Evolutionary conservation across 2,329 filamentous ascomycete species (phyloP).

Genomic region (Penicillium sclerotiorum): DNA sequence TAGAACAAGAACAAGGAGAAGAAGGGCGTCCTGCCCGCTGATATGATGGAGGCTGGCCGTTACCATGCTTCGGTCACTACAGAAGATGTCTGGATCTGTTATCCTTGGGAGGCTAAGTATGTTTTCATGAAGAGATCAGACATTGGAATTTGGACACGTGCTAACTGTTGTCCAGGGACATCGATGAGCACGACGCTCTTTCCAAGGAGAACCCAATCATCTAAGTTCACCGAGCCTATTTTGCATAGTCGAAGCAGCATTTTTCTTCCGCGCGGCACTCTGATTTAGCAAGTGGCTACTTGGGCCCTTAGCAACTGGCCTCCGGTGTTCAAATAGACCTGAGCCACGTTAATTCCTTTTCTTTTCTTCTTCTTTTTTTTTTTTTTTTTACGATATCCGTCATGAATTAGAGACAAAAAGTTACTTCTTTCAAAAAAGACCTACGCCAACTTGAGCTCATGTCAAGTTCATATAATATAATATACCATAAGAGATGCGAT

Average conservation of each 20-base stretch:
- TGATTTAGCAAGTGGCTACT: conserved; percentile 14
- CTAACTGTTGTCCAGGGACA: conserved; percentile 61
- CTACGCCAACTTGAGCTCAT: background rate
- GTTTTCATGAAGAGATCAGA: conserved; percentile 29
- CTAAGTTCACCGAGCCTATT: conserved; percentile 20
- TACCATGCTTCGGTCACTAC: conserved; percentile 89
- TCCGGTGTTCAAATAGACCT: conserved; percentile 13
- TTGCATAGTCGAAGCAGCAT: conserved; percentile 20
- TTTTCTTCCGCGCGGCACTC: conserved; percentile 21
- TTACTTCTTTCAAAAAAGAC: conserved; percentile 2
- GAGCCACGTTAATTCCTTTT: conserved; percentile 22
- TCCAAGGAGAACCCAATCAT: conserved; percentile 54
- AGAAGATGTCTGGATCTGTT: conserved; percentile 97
- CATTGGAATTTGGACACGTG: background rate
- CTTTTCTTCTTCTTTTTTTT: too few species aligned
- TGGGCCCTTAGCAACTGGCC: conserved; percentile 5
- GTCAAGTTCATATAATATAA: background rate
- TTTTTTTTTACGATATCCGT: conserved; percentile 30
- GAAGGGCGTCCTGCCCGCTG: conserved; percentile 80
- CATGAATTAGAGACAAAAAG: conserved; percentile 27
- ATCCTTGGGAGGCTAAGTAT: conserved; percentile 91
- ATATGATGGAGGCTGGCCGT: conserved; percentile 71
- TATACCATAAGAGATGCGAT: background rate
- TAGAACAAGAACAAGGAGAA: conserved; percentile 97
- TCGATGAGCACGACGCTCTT: conserved; percentile 83